Percentiles rank a stretch among this genome's conserved stretches.
Conservation (phyloP, 306 rosid species). For the Rosa multiflora region DNA sequence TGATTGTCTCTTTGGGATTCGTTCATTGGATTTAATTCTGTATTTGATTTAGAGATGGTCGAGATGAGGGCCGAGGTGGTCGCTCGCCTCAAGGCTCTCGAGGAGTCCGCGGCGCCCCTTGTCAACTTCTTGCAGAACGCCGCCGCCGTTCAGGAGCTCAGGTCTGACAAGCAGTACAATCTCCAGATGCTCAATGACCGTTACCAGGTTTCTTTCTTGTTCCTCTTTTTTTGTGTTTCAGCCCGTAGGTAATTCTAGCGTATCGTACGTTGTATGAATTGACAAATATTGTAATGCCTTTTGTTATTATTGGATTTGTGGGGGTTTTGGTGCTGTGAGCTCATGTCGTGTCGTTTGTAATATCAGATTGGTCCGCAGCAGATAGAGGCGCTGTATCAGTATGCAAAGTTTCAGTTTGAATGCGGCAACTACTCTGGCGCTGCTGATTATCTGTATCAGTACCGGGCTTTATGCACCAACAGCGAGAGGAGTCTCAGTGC, state of each 20-base stretch:
- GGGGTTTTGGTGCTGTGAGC: too few relatives aligned
- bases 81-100: conserved; percentile 50
- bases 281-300: too few relatives aligned
- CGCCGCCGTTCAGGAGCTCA: conserved; percentile 77
- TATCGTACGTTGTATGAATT: too few relatives aligned
- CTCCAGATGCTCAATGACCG: conserved; percentile 89
- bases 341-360: not conserved
- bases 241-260: too few relatives aligned
- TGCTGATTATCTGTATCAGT: conserved; percentile 94
- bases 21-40: not conserved
- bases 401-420: conserved; percentile 95
- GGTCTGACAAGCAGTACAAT: conserved; percentile 83
- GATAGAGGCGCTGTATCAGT: conserved; percentile 92
- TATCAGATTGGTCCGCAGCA: conserved; percentile 83
- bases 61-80: conserved; percentile 59
- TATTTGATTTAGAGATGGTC: conserved; percentile 17
- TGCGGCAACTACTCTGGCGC: conserved; percentile 99
- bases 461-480: conserved; percentile 85
- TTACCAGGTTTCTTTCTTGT: conserved; percentile 57
- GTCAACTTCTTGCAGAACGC: conserved; percentile 76
- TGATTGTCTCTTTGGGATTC: not conserved
- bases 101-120: conserved; percentile 88
- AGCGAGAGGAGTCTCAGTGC: conserved; percentile 92
- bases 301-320: too few relatives aligned
- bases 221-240: too few relatives aligned